Percentiles rank a stretch among this genome's conserved stretches.
phyloP scores from a whole-genome alignment of 805 yeast species.

The Pachysolen tannophilus region DNA sequence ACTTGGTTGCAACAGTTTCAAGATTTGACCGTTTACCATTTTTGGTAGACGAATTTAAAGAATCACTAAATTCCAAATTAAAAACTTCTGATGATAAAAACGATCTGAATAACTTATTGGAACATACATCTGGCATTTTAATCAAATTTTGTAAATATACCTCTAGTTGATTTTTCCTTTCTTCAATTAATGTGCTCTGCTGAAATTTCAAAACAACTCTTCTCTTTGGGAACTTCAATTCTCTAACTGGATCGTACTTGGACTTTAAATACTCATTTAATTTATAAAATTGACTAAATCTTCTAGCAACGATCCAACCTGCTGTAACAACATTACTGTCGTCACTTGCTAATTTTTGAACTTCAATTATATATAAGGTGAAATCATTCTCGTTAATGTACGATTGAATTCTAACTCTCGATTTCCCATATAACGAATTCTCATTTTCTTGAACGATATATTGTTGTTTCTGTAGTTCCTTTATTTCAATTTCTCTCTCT shows the following conservation, averaged over 20 bases:
- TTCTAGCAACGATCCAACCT: conserved; percentile 85
- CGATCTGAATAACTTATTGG: conserved; percentile 60
- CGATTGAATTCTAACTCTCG: conserved; percentile 44
- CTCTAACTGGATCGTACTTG: conserved; percentile 40
- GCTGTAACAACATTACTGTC: conserved; percentile 38
- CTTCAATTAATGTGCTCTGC: conserved; percentile 51
- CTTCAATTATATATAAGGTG: conserved; percentile 68
- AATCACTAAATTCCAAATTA: conserved; percentile 17
- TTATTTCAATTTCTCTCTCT: conserved; percentile 62
- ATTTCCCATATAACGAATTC: conserved; percentile 64
- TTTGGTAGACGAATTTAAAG: conserved; percentile 6
- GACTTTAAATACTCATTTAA: conserved; percentile 57
- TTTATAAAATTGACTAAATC: conserved; percentile 77
- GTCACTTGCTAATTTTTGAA: conserved; percentile 38
- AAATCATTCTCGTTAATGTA: conserved; percentile 48
- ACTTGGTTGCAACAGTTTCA: conserved; percentile 26
- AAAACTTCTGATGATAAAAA: conserved; percentile 73
- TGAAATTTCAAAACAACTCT: conserved; percentile 69
- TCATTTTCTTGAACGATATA: conserved; percentile 77
- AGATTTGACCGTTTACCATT: conserved; percentile 11
- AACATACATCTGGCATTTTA: conserved; percentile 60
- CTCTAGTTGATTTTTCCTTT: conserved; percentile 55
- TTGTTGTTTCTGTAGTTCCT: conserved; percentile 73
- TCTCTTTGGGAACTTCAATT: conserved; percentile 49
- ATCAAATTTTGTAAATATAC: conserved; percentile 52